Base-by-base conservation (phyloP, 2,329 filamentous ascomycete species). In the Fusarium transvaalense region DNA sequence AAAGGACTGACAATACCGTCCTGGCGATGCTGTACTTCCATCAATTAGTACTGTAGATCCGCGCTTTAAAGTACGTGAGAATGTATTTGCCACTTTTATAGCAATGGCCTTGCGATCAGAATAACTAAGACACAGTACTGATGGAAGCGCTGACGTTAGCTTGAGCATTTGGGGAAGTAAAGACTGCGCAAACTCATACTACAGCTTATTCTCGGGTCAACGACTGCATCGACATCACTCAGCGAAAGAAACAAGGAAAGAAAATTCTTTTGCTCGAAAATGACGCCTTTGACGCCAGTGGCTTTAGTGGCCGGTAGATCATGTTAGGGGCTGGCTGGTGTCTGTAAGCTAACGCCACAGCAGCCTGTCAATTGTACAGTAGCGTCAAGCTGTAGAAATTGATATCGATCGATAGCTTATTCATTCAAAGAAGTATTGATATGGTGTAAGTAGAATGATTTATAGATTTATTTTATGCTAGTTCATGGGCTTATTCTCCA, bases 341-440 rank as follows among this genome's bases (percentile, higher is more conserved):
- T 27, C 45, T 46, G 10, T 3, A 41, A 66, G 43, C 56, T 51
- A 68, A 51, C 60, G 56, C 65, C 61, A 69, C 65, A 56, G 15
- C 23, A 25, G 23, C 35, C 34, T 34, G 60, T 52, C 52, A 64
- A 60, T 15, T 41, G 19, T 23, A 52, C n/a, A 37, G 52, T 64
- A 59, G 60, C 31, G 35, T n/a, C 21, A 6, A 19, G 15, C 21
- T 19, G 10, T 25, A 35, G 15, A 35, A 48, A 35, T 35, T 32
- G 4, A 6, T 25, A 14, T 17, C 6, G 23, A 17, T 15, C n/a
- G 23, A 12, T 27, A 27, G 15, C 10, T 42, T 25, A 14, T 25
- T 41, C 13, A 5, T 23, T 10, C 19, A 3, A 12, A 23, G 13
- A 15, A 14, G 10, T 41, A 9, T 35, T n/a, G 34, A 35, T n/a